A percentile compares a stretch with the other conserved stretches of the same genome.
Evolutionary conservation across 2,329 filamentous ascomycete species (phyloP).

Genomic region (Shiraia bambusicola): DNA sequence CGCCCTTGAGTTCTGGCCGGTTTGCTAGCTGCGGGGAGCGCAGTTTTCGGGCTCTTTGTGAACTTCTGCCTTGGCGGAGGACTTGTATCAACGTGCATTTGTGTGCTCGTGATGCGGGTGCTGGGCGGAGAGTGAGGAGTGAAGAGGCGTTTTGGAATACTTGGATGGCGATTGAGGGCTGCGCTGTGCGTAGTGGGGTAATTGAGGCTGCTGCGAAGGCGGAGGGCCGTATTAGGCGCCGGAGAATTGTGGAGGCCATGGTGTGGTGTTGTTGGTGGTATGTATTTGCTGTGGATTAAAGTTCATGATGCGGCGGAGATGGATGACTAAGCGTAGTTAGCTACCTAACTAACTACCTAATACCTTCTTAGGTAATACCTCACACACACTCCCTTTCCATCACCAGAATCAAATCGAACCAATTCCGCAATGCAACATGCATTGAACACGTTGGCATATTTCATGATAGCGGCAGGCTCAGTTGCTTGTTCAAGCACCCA

Average conservation of each 20-base stretch:
- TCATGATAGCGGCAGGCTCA: no score
- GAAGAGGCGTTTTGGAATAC: conserved; percentile 23
- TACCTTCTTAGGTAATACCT: no score
- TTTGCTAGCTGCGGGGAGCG: conserved; percentile 80
- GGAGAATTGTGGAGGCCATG: conserved; percentile 46
- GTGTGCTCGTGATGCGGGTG: conserved; percentile 43
- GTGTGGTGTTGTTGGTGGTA: conserved; percentile 3
- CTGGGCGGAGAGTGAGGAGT: conserved; percentile 32
- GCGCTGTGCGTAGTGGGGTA: conserved; percentile 13
- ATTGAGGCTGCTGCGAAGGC: conserved; percentile 19
- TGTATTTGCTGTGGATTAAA: conserved; percentile 6
- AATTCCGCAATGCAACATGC: background rate
- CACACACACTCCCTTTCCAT: background rate
- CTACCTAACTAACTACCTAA: background rate
- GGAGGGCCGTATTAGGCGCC: conserved; percentile 42
- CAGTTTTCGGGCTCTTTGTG: conserved; percentile 79
- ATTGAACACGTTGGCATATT: no score
- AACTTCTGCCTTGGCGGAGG: conserved; percentile 69
- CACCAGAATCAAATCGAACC: no score
- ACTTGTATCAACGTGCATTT: conserved; percentile 55
- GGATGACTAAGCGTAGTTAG: conserved; percentile 12
- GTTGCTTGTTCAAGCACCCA: no score
- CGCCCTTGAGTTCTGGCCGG: conserved; percentile 86
- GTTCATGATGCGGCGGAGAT: conserved; percentile 11
- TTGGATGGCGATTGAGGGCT: conserved; percentile 22